phyloP scores from a whole-genome alignment of 768 basidiomycete species.

The Mycena belliarum region DNA sequence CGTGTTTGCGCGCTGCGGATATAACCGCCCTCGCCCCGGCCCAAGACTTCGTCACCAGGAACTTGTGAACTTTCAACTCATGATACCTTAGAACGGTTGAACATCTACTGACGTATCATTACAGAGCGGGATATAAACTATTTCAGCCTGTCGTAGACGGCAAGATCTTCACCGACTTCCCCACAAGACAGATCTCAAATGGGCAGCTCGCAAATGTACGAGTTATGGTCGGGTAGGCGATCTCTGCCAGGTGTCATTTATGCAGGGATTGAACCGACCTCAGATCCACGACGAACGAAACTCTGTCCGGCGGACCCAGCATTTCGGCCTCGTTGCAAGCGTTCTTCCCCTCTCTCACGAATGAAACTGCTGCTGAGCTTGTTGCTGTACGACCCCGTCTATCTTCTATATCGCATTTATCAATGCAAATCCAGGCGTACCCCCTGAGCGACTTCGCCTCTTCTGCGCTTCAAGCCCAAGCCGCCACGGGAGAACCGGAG shows the following conservation, averaged over 20 bases:
- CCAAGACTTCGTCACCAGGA: slow-evolving; percentile 50
- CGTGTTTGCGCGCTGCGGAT: slow-evolving; percentile 50
- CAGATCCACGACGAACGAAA: slow-evolving; percentile 62
- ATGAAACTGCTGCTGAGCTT: slow-evolving; percentile 39
- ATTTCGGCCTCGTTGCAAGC: slow-evolving; percentile 37
- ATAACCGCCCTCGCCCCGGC: slow-evolving; percentile 54
- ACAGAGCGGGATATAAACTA: slow-evolving; percentile 34
- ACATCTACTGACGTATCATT: no score
- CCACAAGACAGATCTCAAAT: slow-evolving; percentile 44
- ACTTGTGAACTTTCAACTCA: no score
- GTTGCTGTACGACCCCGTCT: slow-evolving; percentile 26
- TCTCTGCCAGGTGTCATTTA: no score
- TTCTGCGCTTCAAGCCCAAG: slow-evolving; percentile 41
- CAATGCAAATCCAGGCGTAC: not conserved
- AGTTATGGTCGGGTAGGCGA: slow-evolving; percentile 56
- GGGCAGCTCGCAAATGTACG: slow-evolving; percentile 54
- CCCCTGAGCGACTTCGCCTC: slow-evolving; percentile 46
- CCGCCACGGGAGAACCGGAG: slow-evolving; percentile 49
- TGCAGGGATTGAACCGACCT: not conserved
- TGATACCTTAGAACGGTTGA: no score
- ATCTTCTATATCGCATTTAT: no score
- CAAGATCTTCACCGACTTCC: slow-evolving; percentile 49
- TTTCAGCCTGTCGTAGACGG: slow-evolving; percentile 62
- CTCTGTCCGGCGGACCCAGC: slow-evolving; percentile 43
- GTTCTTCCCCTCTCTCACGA: slow-evolving; percentile 48